Evolutionary conservation across 148 eudicot genomes (phyloP).

Genomic region (Salicornia ramosissima): DNA sequence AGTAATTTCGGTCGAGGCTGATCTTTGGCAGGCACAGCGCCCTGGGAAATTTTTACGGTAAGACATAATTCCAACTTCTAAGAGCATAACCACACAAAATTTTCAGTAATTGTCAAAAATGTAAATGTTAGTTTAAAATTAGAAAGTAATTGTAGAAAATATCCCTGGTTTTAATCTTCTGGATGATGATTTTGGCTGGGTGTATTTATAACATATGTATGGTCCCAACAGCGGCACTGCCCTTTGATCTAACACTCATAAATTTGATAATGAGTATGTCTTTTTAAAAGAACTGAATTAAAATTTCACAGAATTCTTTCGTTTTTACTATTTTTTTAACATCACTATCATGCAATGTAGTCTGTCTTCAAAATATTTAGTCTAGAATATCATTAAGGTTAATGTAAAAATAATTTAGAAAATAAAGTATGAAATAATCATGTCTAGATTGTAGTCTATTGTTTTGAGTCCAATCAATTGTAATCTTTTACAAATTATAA

Average conservation of each 20-base stretch:
- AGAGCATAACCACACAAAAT: not conserved
- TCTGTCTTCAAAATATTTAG: not conserved
- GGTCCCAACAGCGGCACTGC: conserved; percentile 8
- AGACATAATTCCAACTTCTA: not conserved
- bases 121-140: not conserved
- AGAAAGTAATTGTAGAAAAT: not conserved
- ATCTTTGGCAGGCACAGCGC: not conserved
- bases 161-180: not conserved
- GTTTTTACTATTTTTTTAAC: too few relatives aligned
- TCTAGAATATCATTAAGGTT: not conserved
- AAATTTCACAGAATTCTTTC: too few relatives aligned
- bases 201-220: not conserved
- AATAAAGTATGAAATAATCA: too few relatives aligned
- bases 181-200: not conserved
- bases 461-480: not conserved
- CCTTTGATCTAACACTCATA: not conserved
- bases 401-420: not conserved
- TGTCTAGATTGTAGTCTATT: too few relatives aligned
- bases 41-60: not conserved
- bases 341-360: not conserved
- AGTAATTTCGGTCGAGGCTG: not conserved
- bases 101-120: not conserved
- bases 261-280: not conserved
- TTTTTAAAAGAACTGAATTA: not conserved
- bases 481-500: too few relatives aligned